These are phyloP conservation scores for Alternaria sp. DNA, from an alignment of 2,329 filamentous ascomycete genomes.

Conservation along the genomic window DNA sequence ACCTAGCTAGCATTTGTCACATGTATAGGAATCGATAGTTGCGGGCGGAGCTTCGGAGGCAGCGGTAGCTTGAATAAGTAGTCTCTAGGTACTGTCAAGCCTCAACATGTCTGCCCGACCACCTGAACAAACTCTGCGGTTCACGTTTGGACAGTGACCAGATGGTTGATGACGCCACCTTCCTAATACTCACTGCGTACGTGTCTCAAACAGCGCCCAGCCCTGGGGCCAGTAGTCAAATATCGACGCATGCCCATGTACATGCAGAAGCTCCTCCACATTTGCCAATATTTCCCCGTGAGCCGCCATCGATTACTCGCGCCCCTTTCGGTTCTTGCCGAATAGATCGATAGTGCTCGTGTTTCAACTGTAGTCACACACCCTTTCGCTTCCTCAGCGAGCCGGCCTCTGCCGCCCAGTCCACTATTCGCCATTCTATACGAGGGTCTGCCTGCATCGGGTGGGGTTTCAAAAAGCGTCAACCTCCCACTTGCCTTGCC, in stretches of 20 bases:
- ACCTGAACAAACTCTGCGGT: background rate
- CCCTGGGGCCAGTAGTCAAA: slow-evolving; percentile 3
- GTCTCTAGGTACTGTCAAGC: background rate
- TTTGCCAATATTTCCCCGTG: slow-evolving; percentile 5
- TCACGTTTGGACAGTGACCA: background rate
- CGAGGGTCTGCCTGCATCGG: slow-evolving; percentile 8
- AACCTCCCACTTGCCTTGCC: slow-evolving; percentile 16
- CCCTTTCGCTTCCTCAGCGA: slow-evolving; percentile 18
- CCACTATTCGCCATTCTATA: slow-evolving; percentile 21
- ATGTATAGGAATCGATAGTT: slow-evolving; percentile 11
- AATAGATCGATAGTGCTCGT: slow-evolving; percentile 21
- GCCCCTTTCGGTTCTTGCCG: slow-evolving; percentile 20
- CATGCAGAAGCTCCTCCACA: background rate
- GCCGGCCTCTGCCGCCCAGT: slow-evolving; percentile 22
- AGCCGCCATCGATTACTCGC: slow-evolving; percentile 11
- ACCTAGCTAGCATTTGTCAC: slow-evolving; percentile 9
- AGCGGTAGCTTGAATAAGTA: slow-evolving; percentile 1
- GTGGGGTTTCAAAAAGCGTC: slow-evolving; percentile 20
- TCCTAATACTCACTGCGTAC: slow-evolving; percentile 6
- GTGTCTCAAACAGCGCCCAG: slow-evolving; percentile 12
- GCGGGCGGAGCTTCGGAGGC: background rate
- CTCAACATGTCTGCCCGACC: slow-evolving; percentile 4
- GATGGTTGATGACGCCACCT: slow-evolving; percentile 7
- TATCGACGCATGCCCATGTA: slow-evolving; percentile 11
- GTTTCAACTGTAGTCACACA: slow-evolving; percentile 14